These are phyloP conservation scores for Adansonia digitata DNA, from an alignment of 345 rosid species.

Conservation along the genomic window DNA sequence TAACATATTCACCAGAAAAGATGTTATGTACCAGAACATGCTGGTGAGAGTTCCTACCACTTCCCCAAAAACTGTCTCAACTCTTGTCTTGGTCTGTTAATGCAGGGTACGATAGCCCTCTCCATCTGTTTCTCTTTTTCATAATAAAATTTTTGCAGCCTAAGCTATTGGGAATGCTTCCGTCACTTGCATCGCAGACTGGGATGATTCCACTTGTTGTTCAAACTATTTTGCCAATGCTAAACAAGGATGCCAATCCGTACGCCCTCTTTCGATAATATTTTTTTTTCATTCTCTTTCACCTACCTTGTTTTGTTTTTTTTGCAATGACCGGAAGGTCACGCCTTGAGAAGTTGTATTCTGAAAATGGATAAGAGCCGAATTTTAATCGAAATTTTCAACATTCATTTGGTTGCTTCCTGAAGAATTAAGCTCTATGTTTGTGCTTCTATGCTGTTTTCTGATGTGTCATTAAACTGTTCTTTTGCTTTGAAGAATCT, in stretches of 20 bases:
- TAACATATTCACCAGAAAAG: constrained; percentile 60
- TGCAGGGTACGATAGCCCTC: constrained; percentile 11
- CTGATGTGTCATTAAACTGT: background rate
- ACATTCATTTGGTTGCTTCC: background rate
- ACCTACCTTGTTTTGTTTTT: background rate
- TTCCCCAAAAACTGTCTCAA: background rate
- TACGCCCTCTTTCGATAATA: constrained; percentile 33
- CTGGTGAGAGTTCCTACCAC: constrained; percentile 47
- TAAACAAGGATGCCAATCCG: constrained; percentile 61
- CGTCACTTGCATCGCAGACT: constrained; percentile 77
- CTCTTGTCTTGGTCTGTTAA: constrained; percentile 10
- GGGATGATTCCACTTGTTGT: constrained; percentile 79
- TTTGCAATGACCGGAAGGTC: too few species aligned
- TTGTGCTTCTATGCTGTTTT: constrained; percentile 1
- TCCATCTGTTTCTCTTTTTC: background rate
- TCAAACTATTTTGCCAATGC: constrained; percentile 81
- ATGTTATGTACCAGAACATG: constrained; percentile 31
- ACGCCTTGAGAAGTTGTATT: background rate
- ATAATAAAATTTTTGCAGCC: constrained; percentile 39
- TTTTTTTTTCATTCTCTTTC: constrained; percentile 13
- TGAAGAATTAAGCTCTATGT: background rate
- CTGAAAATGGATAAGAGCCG: background rate
- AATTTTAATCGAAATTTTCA: background rate
- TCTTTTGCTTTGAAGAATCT: constrained; percentile 1
- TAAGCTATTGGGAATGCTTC: constrained; percentile 76